Percentiles rank a stretch among this genome's conserved stretches.
These are phyloP conservation scores for Neophaeococcomyces mojaviensis DNA, from an alignment of 2,329 filamentous ascomycete genomes.

Conservation along the genomic window DNA sequence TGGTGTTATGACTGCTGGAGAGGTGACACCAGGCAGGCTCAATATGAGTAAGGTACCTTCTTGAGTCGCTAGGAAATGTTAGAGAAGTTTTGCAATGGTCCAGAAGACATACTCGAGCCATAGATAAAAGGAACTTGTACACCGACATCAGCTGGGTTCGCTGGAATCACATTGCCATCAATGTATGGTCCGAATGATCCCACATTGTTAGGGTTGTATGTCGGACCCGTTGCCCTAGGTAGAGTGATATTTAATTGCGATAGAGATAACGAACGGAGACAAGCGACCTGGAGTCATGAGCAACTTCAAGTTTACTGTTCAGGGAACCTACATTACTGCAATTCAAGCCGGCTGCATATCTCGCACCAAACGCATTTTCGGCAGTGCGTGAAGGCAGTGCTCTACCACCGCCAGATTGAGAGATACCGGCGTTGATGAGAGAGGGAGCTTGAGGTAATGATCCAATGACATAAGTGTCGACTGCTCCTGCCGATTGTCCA, in stretches of 20 bases:
- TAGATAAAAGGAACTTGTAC: slow-evolving; percentile 19
- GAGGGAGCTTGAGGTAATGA: slow-evolving; percentile 14
- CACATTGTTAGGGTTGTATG: no score
- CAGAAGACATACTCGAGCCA: slow-evolving; percentile 19
- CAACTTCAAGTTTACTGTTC: slow-evolving; percentile 7
- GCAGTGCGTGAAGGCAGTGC: slow-evolving; percentile 9
- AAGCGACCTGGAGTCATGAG: slow-evolving; percentile 15
- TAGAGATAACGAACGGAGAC: slow-evolving; percentile 16
- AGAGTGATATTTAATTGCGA: slow-evolving; percentile 11
- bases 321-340: neutral
- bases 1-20: slow-evolving; percentile 2
- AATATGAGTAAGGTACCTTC: slow-evolving; percentile 3
- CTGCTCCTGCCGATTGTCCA: slow-evolving; percentile 15
- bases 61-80: neutral
- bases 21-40: neutral
- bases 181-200: slow-evolving; percentile 12
- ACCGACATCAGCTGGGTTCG: slow-evolving; percentile 16
- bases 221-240: slow-evolving; percentile 10
- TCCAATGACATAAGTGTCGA: slow-evolving; percentile 10
- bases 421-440: slow-evolving; percentile 19
- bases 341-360: neutral
- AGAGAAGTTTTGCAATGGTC: neutral
- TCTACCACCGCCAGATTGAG: slow-evolving; percentile 19
- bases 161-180: slow-evolving; percentile 18
- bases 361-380: slow-evolving; percentile 10